Percentiles rank a stretch among this genome's conserved stretches.
Conservation (phyloP, 2,329 filamentous ascomycete species). For the Colletotrichum chlorophyti region DNA sequence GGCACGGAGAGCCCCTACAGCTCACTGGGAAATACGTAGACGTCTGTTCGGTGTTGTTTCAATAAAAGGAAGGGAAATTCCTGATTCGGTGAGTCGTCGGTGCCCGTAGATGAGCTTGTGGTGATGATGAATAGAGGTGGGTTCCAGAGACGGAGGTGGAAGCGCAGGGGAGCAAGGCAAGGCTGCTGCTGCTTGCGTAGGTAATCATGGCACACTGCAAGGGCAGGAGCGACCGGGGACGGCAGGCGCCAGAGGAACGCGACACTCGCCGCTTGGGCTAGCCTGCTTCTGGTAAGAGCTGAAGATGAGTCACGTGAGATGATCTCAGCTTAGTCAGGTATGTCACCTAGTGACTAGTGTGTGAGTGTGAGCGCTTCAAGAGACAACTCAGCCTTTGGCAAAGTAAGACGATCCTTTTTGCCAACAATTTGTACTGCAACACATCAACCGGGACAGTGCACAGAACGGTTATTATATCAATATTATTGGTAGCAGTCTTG, state of each 20-base stretch:
- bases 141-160: conserved; percentile 39
- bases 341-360: too few species aligned
- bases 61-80: neutral
- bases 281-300: neutral
- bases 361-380: too few species aligned
- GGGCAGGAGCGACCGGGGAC: conserved; percentile 20
- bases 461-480: too few species aligned
- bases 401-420: too few species aligned
- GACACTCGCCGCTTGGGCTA: conserved; percentile 42
- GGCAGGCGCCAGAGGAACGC: conserved; percentile 55
- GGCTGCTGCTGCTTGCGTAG: conserved; percentile 29
- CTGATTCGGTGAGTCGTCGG: neutral
- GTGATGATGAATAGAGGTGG: conserved; percentile 32
- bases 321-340: rapidly evolving
- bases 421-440: too few species aligned
- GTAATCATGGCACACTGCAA: conserved; percentile 11
- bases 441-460: too few species aligned
- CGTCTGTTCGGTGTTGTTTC: neutral
- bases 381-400: too few species aligned
- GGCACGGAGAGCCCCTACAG: conserved; percentile 24
- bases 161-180: conserved; percentile 34
- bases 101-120: conserved; percentile 6
- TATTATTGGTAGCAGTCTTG: too few species aligned
- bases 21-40: neutral
- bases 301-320: neutral